Evolutionary conservation across 805 yeast genomes (phyloP).

Genomic region (Lipomyces oligophaga): DNA sequence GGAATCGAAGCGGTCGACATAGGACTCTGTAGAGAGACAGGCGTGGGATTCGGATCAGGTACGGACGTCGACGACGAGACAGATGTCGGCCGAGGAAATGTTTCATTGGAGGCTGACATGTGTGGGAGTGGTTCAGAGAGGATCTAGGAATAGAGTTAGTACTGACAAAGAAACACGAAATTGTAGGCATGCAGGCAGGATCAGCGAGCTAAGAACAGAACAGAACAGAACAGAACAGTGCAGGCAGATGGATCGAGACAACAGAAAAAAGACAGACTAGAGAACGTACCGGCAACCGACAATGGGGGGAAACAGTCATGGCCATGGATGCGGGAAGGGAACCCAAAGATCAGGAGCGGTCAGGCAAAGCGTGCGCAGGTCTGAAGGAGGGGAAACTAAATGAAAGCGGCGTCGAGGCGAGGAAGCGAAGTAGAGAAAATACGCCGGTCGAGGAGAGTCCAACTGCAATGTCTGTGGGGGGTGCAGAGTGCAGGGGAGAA

Average conservation of each 20-base stretch:
- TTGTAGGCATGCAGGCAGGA: slow-evolving; percentile 2
- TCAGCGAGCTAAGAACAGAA: background rate
- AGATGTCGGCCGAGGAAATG: slow-evolving; percentile 1
- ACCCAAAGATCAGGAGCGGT: too few relatives aligned
- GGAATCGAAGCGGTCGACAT: too few relatives aligned
- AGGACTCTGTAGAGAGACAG: too few relatives aligned
- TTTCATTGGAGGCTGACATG: background rate
- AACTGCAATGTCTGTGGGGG: too few relatives aligned
- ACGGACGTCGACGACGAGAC: background rate
- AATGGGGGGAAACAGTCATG: slow-evolving; percentile 14
- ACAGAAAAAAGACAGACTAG: background rate
- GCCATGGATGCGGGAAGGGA: slow-evolving; percentile 1
- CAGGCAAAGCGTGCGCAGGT: too few relatives aligned
- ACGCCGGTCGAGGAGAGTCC: too few relatives aligned
- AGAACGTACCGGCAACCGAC: slow-evolving; percentile 14
- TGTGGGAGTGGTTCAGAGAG: background rate
- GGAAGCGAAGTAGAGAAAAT: too few relatives aligned
- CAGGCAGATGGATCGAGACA: background rate
- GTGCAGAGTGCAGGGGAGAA: background rate
- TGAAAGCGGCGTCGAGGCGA: too few relatives aligned
- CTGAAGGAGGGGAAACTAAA: too few relatives aligned
- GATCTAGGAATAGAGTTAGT: too few relatives aligned
- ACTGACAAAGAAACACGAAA: too few relatives aligned
- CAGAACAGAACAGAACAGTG: background rate
- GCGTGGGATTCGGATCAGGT: slow-evolving; percentile 5